Evolutionary conservation across 805 yeast genomes (phyloP).

Genomic region (Millerago galiae): DNA sequence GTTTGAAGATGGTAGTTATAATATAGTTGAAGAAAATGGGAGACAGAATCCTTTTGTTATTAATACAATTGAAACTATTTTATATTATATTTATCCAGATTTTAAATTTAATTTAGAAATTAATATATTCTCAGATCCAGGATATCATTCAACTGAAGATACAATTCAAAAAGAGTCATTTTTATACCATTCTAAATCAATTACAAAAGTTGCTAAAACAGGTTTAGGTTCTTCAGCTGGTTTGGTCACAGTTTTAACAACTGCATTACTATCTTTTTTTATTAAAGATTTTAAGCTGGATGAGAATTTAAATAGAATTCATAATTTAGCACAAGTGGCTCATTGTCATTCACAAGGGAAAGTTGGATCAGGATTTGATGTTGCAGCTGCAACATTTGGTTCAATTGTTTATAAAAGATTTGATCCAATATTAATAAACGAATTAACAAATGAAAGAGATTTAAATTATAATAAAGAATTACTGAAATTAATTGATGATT

Average conservation of each 20-base stretch:
- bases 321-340: slow-evolving; percentile 80
- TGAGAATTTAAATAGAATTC: slow-evolving; percentile 38
- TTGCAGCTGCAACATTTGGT: slow-evolving; percentile 92
- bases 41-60: slow-evolving; percentile 67
- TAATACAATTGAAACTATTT: slow-evolving; percentile 49
- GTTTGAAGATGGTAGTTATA: background rate
- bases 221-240: slow-evolving; percentile 98
- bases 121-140: slow-evolving; percentile 76
- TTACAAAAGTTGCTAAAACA: slow-evolving; percentile 78
- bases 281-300: slow-evolving; percentile 21
- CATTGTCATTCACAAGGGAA: slow-evolving; percentile 94
- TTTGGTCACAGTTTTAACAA: slow-evolving; percentile 69
- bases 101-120: slow-evolving; percentile 31
- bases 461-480: slow-evolving; percentile 28
- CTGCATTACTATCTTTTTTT: slow-evolving; percentile 55
- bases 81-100: slow-evolving; percentile 39
- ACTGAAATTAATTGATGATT: slow-evolving; percentile 30
- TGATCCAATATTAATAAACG: slow-evolving; percentile 43
- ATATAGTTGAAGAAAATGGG: slow-evolving; percentile 27
- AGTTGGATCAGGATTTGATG: slow-evolving; percentile 96
- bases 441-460: slow-evolving; percentile 15
- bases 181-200: slow-evolving; percentile 51
- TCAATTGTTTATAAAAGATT: slow-evolving; percentile 80
- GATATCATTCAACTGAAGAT: slow-evolving; percentile 73
- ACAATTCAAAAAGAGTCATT: slow-evolving; percentile 39